Conservation (phyloP, 345 rosid species). For the Gossypium australe region DNA sequence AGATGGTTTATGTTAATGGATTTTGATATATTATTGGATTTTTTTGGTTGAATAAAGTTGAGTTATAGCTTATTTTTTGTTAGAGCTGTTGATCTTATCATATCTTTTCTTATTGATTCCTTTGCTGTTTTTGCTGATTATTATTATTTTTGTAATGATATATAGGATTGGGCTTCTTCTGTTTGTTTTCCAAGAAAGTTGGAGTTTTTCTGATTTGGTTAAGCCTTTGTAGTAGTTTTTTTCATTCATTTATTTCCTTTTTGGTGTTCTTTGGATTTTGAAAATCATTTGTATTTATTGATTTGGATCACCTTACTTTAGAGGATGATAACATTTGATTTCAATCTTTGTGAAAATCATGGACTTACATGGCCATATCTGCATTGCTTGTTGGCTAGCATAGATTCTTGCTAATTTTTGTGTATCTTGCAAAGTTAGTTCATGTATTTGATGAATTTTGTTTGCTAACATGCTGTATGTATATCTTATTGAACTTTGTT, state of each 20-base stretch:
- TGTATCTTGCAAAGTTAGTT: background rate
- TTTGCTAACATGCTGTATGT: background rate
- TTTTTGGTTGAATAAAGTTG: background rate
- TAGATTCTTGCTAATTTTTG: background rate
- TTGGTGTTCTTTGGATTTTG: conserved; percentile 3
- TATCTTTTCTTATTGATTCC: background rate
- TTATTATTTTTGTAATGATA: background rate
- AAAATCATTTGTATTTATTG: conserved; percentile 7
- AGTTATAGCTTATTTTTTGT: conserved; percentile 6
- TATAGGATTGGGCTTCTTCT: background rate
- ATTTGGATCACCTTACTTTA: conserved; percentile 11
- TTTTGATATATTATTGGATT: conserved; percentile 2
- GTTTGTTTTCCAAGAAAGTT: conserved; percentile 1
- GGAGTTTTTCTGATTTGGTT: conserved; percentile 2
- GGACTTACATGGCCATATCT: conserved; percentile 6
- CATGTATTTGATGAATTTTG: conserved; percentile 7
- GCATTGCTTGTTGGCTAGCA: background rate
- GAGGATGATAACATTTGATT: conserved; percentile 14
- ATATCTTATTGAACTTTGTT: background rate
- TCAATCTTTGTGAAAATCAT: background rate
- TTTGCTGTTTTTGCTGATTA: conserved; percentile 1
- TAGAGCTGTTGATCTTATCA: conserved; percentile 11
- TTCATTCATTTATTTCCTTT: background rate
- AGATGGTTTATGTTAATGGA: background rate
- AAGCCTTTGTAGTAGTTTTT: background rate